phyloP scores from a whole-genome alignment of 345 rosid genomes.

The Eucalyptus cloeziana region DNA sequence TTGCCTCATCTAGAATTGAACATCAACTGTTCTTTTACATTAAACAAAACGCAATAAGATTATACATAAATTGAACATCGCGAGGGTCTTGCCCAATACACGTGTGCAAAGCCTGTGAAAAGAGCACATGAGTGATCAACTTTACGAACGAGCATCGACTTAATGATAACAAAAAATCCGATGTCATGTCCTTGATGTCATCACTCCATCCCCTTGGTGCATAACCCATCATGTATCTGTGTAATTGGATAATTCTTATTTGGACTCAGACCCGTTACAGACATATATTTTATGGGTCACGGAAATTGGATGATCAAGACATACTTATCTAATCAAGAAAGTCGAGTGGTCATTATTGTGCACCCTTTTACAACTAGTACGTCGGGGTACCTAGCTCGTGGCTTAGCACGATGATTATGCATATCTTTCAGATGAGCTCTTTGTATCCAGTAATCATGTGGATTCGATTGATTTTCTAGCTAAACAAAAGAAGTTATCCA shows the following conservation, averaged over 20 bases:
- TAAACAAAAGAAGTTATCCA: neutral
- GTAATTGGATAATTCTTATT: neutral
- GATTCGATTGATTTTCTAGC: neutral
- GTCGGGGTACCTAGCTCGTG: neutral
- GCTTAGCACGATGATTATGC: neutral
- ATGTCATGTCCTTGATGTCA: neutral
- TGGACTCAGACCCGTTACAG: rapidly evolving
- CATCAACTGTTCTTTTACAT: neutral
- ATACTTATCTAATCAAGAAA: neutral
- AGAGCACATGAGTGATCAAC: neutral
- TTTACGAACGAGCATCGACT: neutral
- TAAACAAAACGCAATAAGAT: neutral
- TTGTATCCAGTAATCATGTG: neutral
- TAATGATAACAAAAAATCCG: neutral
- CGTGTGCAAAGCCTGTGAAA: neutral
- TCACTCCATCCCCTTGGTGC: neutral
- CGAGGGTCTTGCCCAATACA: neutral
- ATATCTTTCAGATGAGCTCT: neutral
- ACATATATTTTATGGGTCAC: neutral
- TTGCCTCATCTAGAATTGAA: neutral
- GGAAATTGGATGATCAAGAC: no score
- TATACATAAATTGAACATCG: neutral
- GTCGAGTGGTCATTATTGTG: neutral
- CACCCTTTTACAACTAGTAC: neutral
- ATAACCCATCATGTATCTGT: neutral